These are phyloP conservation scores for Euphorbia schlechtendalii DNA, from an alignment of 441 rosid genomes.

Conservation along the genomic window DNA sequence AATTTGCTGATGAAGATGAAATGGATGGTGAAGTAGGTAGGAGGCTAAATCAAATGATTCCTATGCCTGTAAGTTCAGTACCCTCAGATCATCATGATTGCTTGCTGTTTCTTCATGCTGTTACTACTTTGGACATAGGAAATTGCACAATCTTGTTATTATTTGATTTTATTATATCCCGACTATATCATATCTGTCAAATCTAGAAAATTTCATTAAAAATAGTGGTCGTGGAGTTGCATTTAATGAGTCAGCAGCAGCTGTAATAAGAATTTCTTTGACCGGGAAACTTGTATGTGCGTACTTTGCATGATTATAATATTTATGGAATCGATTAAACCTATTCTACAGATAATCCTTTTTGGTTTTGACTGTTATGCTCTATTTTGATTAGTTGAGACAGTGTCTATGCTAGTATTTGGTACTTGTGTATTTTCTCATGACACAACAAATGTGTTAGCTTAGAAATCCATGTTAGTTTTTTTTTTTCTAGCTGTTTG, in stretches of 20 bases:
- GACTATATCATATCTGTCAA: not conserved
- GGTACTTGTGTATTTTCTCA: not conserved
- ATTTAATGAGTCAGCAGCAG: not conserved
- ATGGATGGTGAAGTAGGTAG: constrained; percentile 49
- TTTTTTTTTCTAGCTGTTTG: not conserved
- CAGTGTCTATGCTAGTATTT: not conserved
- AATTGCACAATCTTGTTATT: not conserved
- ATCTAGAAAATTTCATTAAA: not conserved
- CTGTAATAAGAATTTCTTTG: not conserved
- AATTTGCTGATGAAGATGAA: constrained; percentile 37
- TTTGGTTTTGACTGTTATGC: not conserved
- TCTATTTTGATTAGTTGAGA: not conserved
- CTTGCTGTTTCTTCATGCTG: constrained; percentile 1
- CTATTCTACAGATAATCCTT: not conserved
- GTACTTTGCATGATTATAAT: not conserved
- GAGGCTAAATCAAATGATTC: constrained; percentile 62
- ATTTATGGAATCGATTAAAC: not conserved
- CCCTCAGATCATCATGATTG: constrained; percentile 1
- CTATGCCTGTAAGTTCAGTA: constrained; percentile 57
- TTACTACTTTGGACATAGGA: not conserved
- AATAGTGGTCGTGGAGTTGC: not conserved
- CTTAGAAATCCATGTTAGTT: not conserved
- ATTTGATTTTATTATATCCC: not conserved
- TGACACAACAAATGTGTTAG: not conserved
- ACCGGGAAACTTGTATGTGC: not conserved